Percentiles rank a stretch among this genome's conserved stretches.
phyloP scores from a whole-genome alignment of 2,329 filamentous ascomycete genomes.

The Neoascochyta sp. region DNA sequence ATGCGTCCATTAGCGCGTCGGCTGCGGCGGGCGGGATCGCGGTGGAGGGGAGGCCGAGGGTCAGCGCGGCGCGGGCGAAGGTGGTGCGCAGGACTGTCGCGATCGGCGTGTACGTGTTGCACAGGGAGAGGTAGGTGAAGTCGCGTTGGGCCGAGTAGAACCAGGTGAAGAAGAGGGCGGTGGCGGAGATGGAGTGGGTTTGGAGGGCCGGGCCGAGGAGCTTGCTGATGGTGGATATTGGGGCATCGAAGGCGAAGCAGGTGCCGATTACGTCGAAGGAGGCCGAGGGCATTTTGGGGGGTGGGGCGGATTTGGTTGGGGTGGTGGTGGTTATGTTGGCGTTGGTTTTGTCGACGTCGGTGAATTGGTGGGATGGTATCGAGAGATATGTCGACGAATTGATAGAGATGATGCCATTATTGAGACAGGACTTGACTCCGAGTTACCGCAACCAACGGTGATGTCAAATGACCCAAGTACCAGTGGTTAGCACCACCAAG shows the following conservation, averaged over 20 bases:
- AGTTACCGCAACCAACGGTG: too few species aligned
- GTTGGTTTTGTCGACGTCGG: too few species aligned
- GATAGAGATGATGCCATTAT: too few species aligned
- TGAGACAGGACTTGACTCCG: too few species aligned
- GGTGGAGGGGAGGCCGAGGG: slow-evolving; percentile 16
- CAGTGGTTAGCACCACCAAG: too few species aligned
- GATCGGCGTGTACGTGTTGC: slow-evolving; percentile 18
- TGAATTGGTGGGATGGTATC: too few species aligned
- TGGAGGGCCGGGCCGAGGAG: slow-evolving; percentile 13
- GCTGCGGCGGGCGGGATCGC: slow-evolving; percentile 18
- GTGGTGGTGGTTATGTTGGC: too few species aligned
- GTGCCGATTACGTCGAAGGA: slow-evolving; percentile 28
- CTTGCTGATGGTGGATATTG: slow-evolving; percentile 16
- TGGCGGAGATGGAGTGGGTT: slow-evolving; percentile 13
- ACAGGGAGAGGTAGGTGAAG: slow-evolving; percentile 23
- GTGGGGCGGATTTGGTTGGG: too few species aligned
- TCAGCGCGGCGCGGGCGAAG: slow-evolving; percentile 16
- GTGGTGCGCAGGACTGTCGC: slow-evolving; percentile 17
- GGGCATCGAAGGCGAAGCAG: slow-evolving; percentile 18
- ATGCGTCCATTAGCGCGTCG: slow-evolving; percentile 17
- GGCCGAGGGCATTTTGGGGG: slow-evolving; percentile 18
- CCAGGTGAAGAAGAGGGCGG: slow-evolving; percentile 26
- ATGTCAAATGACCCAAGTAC: too few species aligned
- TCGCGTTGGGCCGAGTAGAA: slow-evolving; percentile 27
- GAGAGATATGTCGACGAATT: too few species aligned